Evolutionary conservation across 306 rosid genomes (phyloP), one percentile per base, ranked within the genome.

Genomic region (Dalbergia cochinchinensis): DNA sequence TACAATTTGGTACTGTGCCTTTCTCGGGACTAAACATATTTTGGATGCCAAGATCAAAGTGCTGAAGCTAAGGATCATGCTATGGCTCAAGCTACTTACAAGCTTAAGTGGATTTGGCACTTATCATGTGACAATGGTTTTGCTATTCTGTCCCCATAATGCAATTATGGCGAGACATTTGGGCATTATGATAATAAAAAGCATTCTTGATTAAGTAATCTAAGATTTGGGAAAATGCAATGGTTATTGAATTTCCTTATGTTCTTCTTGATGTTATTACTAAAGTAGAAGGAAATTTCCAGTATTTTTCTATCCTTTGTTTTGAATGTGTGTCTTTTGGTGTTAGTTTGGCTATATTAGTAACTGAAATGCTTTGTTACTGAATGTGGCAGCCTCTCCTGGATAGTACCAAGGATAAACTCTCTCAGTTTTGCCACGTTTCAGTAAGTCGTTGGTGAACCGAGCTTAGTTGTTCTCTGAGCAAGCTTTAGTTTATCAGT

Each of bases 381-480:
- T 78, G 64, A 45, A 51, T 73, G 58, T 78, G 85, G 89, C 93
- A 95, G 99, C 99, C 99, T 71, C 87, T 95, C 50, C 77, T 95
- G 85, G 91, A 87, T 60, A 88, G 37, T 82, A 91, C 99, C n/a
- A 95, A 89, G 88, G 92, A 90, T 72, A 95, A 95, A 80, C 95
- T 95, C 81, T 91, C 99, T 35, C 95, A 87, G 83, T 95, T 95
- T 87, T 95, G 99, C 84, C 99, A 95, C 79, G 99, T 95, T 80
- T 96, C 98, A 16, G 99, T 95, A 88, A 84, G 99, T 90, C 84
- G 75, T 71, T 73, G 80, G 71, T 86, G 55, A 83, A 69, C 65
- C 45, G 44, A 20, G 51, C 75, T 81, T 80, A 76, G 69, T 67
- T 60, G 81, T 82, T 31, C 59, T 71, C 90, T 53, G 51, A 64